Percentiles rank a stretch among this genome's conserved stretches.
phyloP scores from a whole-genome alignment of 1,139 yeast species.

The Sugiyamaella pinicola region DNA sequence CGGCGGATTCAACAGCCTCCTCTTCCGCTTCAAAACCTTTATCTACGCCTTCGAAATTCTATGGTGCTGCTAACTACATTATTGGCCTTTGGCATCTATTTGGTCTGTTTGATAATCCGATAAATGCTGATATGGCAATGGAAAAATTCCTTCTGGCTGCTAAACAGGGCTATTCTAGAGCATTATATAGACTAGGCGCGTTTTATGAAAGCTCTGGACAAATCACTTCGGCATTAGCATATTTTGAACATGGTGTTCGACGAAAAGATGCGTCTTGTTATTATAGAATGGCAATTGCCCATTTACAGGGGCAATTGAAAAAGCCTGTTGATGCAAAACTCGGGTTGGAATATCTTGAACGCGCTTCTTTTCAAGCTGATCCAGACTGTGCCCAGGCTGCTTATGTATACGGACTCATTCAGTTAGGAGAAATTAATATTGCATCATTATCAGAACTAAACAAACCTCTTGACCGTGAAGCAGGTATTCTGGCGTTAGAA shows the following conservation, averaged over 20 bases:
- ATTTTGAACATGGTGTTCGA: constrained; percentile 41
- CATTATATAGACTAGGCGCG: constrained; percentile 43
- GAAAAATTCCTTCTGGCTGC: constrained; percentile 39
- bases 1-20: constrained; percentile 20
- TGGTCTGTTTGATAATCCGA: constrained; percentile 35
- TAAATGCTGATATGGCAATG: constrained; percentile 33
- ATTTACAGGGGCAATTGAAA: constrained; percentile 42
- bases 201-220: constrained; percentile 41
- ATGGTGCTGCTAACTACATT: constrained; percentile 39
- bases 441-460: constrained; percentile 15
- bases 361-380: constrained; percentile 40
- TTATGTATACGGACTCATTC: constrained; percentile 42
- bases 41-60: constrained; percentile 31
- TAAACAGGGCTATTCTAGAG: constrained; percentile 40
- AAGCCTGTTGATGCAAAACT: constrained; percentile 31
- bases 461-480: constrained; percentile 23
- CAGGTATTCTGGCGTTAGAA: constrained; percentile 41
- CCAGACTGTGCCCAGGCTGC: constrained; percentile 46
- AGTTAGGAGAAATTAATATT: constrained; percentile 40
- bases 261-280: constrained; percentile 42
- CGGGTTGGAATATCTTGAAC: constrained; percentile 39
- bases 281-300: constrained; percentile 44
- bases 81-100: constrained; percentile 40
- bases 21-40: constrained; percentile 20
- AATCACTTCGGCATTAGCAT: constrained; percentile 34